These are phyloP conservation scores for Dacryopinax primogenitus DNA, from an alignment of 768 basidiomycete genomes.

Conservation along the genomic window DNA sequence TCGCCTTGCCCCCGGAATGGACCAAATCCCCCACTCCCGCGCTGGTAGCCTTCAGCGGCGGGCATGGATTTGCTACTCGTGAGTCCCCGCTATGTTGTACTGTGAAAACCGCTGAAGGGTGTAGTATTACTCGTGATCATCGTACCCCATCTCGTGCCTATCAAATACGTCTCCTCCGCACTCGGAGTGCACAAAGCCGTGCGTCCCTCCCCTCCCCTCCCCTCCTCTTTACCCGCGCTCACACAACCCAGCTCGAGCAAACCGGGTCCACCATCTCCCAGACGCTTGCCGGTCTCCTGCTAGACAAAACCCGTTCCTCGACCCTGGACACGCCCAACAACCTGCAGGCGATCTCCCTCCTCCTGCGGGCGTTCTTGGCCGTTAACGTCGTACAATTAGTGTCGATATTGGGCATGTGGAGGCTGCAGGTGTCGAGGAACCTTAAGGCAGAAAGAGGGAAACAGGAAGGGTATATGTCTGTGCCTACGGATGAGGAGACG, in stretches of 20 bases:
- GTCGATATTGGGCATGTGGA: constrained; percentile 38
- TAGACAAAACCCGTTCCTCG: constrained; percentile 34
- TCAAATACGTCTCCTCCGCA: constrained; percentile 64
- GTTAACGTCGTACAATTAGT: constrained; percentile 46
- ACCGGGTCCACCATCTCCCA: constrained; percentile 61
- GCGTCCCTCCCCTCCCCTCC: constrained; percentile 21
- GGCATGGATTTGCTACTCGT: constrained; percentile 64
- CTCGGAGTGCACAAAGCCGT: constrained; percentile 70
- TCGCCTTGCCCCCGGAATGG: constrained; percentile 44
- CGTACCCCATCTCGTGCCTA: constrained; percentile 56
- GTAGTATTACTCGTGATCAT: constrained; percentile 60
- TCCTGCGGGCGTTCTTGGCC: constrained; percentile 45
- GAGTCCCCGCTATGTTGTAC: constrained; percentile 19
- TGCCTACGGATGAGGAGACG: constrained; percentile 8
- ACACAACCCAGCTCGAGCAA: constrained; percentile 46
- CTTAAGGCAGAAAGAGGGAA: background rate
- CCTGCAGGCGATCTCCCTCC: constrained; percentile 35
- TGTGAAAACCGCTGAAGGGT: background rate
- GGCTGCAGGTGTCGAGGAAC: constrained; percentile 30
- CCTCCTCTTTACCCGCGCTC: background rate
- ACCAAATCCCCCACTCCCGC: constrained; percentile 51
- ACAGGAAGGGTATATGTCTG: background rate
- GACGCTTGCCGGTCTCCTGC: constrained; percentile 53
- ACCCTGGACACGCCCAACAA: constrained; percentile 13
- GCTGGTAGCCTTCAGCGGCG: constrained; percentile 47